Conservation (phyloP, 768 basidiomycete genomes). For the Gloeophyllum trabeum region DNA sequence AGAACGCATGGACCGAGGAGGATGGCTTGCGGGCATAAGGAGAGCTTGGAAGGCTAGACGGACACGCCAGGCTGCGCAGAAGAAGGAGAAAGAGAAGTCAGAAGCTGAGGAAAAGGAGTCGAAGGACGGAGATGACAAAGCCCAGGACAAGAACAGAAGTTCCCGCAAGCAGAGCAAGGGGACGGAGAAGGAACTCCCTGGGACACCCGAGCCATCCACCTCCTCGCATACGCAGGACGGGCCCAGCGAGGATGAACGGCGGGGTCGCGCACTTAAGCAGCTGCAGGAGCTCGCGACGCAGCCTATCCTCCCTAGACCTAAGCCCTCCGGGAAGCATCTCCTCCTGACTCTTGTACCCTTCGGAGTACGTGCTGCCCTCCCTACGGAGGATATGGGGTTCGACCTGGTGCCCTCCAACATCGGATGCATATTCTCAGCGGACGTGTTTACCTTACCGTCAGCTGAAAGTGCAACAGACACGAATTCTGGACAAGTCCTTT, state of each 20-base stretch:
- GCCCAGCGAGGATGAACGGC: conserved; percentile 1
- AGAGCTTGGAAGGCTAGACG: conserved; percentile 17
- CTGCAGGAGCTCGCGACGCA: conserved; percentile 4
- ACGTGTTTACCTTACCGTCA: conserved; percentile 26
- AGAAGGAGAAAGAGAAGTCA: conserved; percentile 16
- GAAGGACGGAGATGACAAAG: conserved; percentile 8
- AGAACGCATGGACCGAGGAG: conserved; percentile 22
- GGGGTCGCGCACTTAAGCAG: conserved; percentile 2
- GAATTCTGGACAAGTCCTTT: conserved; percentile 25
- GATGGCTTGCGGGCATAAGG: conserved; percentile 37
- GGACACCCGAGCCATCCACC: neutral
- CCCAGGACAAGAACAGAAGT: conserved; percentile 6
- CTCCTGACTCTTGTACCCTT: conserved; percentile 37
- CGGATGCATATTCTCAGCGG: conserved; percentile 33
- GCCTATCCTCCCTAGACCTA: conserved; percentile 13
- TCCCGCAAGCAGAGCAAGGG: conserved; percentile 1
- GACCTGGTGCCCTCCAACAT: conserved; percentile 24
- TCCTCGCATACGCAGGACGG: neutral
- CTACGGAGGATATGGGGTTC: conserved; percentile 28
- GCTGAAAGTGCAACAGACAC: conserved; percentile 15
- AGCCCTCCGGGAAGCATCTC: conserved; percentile 30
- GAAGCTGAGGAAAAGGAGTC: conserved; percentile 11
- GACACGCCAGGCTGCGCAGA: conserved; percentile 11
- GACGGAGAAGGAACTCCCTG: neutral
- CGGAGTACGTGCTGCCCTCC: conserved; percentile 10